phyloP scores from a whole-genome alignment of 169 alveolate species.

The Miamiensis avidus region DNA sequence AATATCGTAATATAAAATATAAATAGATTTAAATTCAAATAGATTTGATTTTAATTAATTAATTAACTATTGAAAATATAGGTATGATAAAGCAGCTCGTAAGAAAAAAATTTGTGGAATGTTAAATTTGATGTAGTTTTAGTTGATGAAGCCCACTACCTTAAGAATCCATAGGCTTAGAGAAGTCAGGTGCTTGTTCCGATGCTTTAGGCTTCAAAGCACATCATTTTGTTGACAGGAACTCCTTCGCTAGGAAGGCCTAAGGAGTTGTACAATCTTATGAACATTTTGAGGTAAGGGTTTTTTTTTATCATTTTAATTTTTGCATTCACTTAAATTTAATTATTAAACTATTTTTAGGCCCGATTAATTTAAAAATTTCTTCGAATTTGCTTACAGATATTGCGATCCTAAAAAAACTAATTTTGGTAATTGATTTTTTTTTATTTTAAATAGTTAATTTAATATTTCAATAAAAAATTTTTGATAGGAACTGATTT shows the following conservation, averaged over 20 bases:
- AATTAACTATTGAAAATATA: too few relatives aligned
- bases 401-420: conserved; percentile 70
- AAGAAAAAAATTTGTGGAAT: neutral
- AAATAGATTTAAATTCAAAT: conserved; percentile 36
- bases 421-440: too few relatives aligned
- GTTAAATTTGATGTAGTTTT: conserved; percentile 12
- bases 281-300: conserved; percentile 51
- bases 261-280: conserved; percentile 59
- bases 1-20: conserved; percentile 62
- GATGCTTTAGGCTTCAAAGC: conserved; percentile 52
- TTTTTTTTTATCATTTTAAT: too few relatives aligned
- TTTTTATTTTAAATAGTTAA: too few relatives aligned
- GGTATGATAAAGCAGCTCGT: neutral
- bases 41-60: conserved; percentile 31
- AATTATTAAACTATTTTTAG: too few relatives aligned
- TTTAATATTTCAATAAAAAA: too few relatives aligned
- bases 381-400: conserved; percentile 60
- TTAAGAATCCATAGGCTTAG: conserved; percentile 58
- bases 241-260: conserved; percentile 79
- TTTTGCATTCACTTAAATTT: too few relatives aligned
- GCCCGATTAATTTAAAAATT: conserved; percentile 67
- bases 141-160: conserved; percentile 79
- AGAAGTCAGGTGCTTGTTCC: conserved; percentile 69
- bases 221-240: conserved; percentile 69
- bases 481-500: too few relatives aligned